phyloP scores from a whole-genome alignment of 2,329 filamentous ascomycete genomes.

The Ilyonectria destructans region DNA sequence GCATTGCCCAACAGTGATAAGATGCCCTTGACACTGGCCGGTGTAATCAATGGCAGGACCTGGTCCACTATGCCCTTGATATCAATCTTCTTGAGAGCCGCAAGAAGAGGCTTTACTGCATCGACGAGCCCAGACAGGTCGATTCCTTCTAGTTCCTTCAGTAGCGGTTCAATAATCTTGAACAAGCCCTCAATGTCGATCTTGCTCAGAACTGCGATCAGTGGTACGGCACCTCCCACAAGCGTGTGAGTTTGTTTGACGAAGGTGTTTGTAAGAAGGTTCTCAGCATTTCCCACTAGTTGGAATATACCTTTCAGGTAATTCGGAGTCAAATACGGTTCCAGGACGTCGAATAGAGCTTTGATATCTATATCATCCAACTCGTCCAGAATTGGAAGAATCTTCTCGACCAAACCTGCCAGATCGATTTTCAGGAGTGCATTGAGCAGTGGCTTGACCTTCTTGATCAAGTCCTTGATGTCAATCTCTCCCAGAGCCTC shows the following conservation, averaged over 20 bases:
- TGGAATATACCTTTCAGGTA: slow-evolving; percentile 56
- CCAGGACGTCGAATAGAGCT: slow-evolving; percentile 53
- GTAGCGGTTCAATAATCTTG: slow-evolving; percentile 55
- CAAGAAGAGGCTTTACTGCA: slow-evolving; percentile 56
- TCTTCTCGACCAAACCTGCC: slow-evolving; percentile 47
- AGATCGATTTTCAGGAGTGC: slow-evolving; percentile 52
- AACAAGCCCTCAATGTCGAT: slow-evolving; percentile 59
- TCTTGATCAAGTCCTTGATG: slow-evolving; percentile 51
- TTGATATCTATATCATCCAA: slow-evolving; percentile 55
- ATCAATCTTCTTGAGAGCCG: slow-evolving; percentile 58
- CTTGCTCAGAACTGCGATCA: slow-evolving; percentile 54
- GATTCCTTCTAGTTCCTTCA: slow-evolving; percentile 54
- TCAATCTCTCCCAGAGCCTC: slow-evolving; percentile 55
- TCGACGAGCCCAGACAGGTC: slow-evolving; percentile 55
- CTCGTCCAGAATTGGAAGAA: slow-evolving; percentile 53
- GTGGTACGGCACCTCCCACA: slow-evolving; percentile 56
- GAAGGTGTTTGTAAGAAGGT: slow-evolving; percentile 57
- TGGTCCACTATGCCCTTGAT: slow-evolving; percentile 55
- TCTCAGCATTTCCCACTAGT: slow-evolving; percentile 56
- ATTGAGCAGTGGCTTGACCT: slow-evolving; percentile 52
- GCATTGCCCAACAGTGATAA: slow-evolving; percentile 58
- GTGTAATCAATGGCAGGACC: slow-evolving; percentile 59
- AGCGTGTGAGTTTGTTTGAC: slow-evolving; percentile 61
- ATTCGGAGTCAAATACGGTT: slow-evolving; percentile 55
- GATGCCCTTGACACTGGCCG: slow-evolving; percentile 56